Evolutionary conservation across 257 asterid genomes (phyloP), one percentile per base, ranked within the genome.

Genomic region (Solanum paucissectum): DNA sequence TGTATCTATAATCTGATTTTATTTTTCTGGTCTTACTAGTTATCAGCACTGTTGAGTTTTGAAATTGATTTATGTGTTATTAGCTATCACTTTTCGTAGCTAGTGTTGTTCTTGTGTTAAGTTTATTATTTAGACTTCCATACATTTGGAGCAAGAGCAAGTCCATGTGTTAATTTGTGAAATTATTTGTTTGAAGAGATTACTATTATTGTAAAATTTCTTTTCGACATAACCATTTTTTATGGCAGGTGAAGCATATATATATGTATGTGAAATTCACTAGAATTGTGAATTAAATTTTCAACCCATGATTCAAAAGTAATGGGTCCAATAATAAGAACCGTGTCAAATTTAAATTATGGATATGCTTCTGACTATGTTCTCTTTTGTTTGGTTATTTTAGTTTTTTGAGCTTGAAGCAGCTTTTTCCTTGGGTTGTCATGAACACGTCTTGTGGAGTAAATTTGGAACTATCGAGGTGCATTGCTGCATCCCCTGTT

Each of bases 371-470:
- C 13, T 77, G 34, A 77, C 36, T 4, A 12, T 79, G 9, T 20
- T 37, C 62, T 66, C 36, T 66, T n/a, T n/a, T 74, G 14, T 58
- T 20, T 34, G 81, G 38, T 58, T 87, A 58, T 66, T 74, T 83
- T 73, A 27, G 82, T 37, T 83, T 38, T 23, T 60, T 73, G 27
- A 84, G 49, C 27, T 38, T 46, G 42, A 27, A 46, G 68, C 40
- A 52, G 3, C 1, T 52, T 88, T 58, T 86, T 46, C 40, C 68
- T 83, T 34, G 58, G 69, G 86, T 33, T 76, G 40, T 58, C 20
- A 90, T 91, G 93, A 88, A 90, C 49, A 83, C 68, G n/a, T 42
- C 87, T 36, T 83, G 11, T 84, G 82, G 90, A 90, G 88, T 87
- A 34, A 87, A 49, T 33, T 8, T 71, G 18, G 90, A 91, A 32